phyloP scores from a whole-genome alignment of 257 asterid genomes.

The Parsonsia alboflavescens region DNA sequence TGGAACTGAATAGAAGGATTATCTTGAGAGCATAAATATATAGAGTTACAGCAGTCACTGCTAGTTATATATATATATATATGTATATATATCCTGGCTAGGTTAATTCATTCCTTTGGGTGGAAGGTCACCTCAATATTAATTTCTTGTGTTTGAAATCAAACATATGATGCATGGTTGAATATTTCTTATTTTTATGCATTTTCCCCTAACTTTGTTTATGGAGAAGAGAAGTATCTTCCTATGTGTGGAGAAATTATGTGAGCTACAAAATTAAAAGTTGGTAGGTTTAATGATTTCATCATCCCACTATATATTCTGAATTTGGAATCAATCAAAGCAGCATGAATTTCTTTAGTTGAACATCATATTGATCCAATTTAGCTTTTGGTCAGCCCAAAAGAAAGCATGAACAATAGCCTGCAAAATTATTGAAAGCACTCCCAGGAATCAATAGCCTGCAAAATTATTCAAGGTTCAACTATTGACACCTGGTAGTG shows the following conservation, averaged over 20 bases:
- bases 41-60: neutral
- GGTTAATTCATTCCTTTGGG: neutral
- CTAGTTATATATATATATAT: no score
- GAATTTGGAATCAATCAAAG: neutral
- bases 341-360: neutral
- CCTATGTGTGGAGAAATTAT: neutral
- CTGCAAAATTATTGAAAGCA: neutral
- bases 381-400: no score
- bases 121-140: slow-evolving; percentile 20
- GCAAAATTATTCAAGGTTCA: neutral
- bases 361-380: no score
- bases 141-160: slow-evolving; percentile 11
- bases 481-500: neutral
- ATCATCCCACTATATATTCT: neutral
- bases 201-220: slow-evolving; percentile 13
- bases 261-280: neutral
- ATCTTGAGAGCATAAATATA: slow-evolving; percentile 4
- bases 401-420: neutral
- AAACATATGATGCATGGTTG: neutral
- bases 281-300: neutral
- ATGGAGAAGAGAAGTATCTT: neutral
- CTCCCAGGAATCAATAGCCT: neutral
- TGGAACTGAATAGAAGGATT: neutral
- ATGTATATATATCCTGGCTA: no score
- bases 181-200: slow-evolving; percentile 3